Base-by-base conservation (phyloP, 768 basidiomycete species). In the Sporobolomyces roseus region DNA sequence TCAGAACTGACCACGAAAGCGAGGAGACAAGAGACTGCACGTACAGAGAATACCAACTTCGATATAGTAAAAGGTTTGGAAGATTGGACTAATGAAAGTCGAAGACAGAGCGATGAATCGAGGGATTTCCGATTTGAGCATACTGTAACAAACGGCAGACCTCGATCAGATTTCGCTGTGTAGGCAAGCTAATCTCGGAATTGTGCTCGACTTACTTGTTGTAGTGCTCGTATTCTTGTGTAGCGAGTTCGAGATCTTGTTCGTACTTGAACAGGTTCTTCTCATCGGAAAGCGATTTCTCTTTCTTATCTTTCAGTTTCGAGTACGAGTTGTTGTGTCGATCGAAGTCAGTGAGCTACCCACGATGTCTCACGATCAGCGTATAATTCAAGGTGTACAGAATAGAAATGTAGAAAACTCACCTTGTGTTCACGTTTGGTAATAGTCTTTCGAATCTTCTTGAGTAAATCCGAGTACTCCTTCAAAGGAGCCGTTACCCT, bases 51-150 rank as follows among this genome's bases (percentile, higher is more conserved):
- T 59, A 33, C 86, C 92, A 77, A 76, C 93, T 91, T 98, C 92
- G 93, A 99, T 97, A 79, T 94, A 99, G 83, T 89, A 99, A 83
- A 93, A 93, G 23, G 92, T 94, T 75, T 94, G 88, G 85, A 97
- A 99, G n/a, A 98, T 82, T 1, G 96, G 96, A 73, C 93, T 88
- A 77, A 98, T 91, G 80, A 97, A 97, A 71, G 87, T 85, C 3
- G 91, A 88, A 1, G 89, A 83, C 70, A 97, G 84, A 33, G 81
- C 82, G 84, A 98, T 87, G 83, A 98, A 98, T n/a, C 85, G 85
- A 4, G 93, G 93, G 36, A 99, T 82, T 76, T 99, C 96, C 65
- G 85, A 83, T 81, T 99, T 98, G 80, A 97, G 81, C 8, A 87
- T 25, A 91, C 92, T 66, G 53, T 12, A 93, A 84, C 91, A 93